Percentiles rank a stretch among this genome's conserved stretches.
Conservation (phyloP, 2,329 filamentous ascomycete genomes). For the Pseudocercospora pini-densiflorae region DNA sequence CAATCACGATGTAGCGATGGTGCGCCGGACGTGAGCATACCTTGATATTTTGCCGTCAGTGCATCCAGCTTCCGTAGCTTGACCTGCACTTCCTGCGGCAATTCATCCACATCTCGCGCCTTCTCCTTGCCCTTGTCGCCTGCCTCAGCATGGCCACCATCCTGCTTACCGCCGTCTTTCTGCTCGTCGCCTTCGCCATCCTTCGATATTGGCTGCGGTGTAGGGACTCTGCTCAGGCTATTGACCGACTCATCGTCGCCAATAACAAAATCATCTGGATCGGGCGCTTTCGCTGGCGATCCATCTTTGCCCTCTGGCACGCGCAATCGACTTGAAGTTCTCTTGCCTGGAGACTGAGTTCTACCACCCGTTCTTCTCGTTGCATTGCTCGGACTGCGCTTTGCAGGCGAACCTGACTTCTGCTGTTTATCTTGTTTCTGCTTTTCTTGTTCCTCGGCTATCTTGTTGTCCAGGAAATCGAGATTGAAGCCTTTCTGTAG, state of each 20-base stretch:
- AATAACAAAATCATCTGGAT: slow-evolving; percentile 86
- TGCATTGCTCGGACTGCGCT: slow-evolving; percentile 46
- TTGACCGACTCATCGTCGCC: slow-evolving; percentile 74
- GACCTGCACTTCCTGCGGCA: slow-evolving; percentile 74
- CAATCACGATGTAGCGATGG: slow-evolving; percentile 31
- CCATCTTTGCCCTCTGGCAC: slow-evolving; percentile 29
- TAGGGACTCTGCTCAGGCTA: slow-evolving; percentile 65
- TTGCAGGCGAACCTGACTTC: slow-evolving; percentile 37
- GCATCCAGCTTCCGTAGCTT: slow-evolving; percentile 88
- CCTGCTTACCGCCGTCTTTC: slow-evolving; percentile 29
- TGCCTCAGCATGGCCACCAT: slow-evolving; percentile 36
- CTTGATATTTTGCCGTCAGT: slow-evolving; percentile 83
- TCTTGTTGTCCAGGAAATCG: slow-evolving; percentile 59
- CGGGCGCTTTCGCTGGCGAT: slow-evolving; percentile 58
- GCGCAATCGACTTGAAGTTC: slow-evolving; percentile 31
- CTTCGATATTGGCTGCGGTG: slow-evolving; percentile 56
- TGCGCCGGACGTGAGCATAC: slow-evolving; percentile 50
- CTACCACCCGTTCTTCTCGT: slow-evolving; percentile 50
- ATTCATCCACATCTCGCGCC: slow-evolving; percentile 52
- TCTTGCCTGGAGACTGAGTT: slow-evolving; percentile 36
- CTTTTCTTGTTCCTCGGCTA: slow-evolving; percentile 89
- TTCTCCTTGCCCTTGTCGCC: slow-evolving; percentile 33
- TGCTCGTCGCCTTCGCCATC: slow-evolving; percentile 32
- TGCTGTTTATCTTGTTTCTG: slow-evolving; percentile 54
- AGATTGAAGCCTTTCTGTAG: slow-evolving; percentile 42